phyloP scores from a whole-genome alignment of 805 yeast genomes.

The Saturnispora galanensis region DNA sequence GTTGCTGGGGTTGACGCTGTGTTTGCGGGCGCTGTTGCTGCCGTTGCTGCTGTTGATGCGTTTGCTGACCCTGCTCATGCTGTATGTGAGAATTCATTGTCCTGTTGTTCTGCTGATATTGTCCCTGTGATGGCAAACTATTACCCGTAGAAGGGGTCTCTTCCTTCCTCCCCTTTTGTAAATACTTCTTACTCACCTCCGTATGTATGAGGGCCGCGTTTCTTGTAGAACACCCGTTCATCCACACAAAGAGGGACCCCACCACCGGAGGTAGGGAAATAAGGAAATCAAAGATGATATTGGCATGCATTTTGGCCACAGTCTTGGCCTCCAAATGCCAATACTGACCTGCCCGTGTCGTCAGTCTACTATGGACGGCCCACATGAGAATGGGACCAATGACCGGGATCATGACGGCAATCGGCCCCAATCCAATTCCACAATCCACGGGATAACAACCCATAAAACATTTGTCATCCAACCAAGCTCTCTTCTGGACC shows the following conservation, averaged over 20 bases:
- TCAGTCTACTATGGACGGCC: conserved; percentile 60
- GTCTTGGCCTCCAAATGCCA: conserved; percentile 49
- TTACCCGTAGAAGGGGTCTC: background rate
- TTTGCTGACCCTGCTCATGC: too few relatives aligned
- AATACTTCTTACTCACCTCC: conserved; percentile 14
- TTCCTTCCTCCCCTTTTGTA: conserved; percentile 11
- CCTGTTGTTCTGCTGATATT: too few relatives aligned
- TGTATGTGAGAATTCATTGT: too few relatives aligned
- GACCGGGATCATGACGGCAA: conserved; percentile 57
- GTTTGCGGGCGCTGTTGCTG: too few relatives aligned
- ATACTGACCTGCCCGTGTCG: conserved; percentile 47
- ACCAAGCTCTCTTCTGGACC: conserved; percentile 76
- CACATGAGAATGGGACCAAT: conserved; percentile 83
- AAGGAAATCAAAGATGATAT: conserved; percentile 63
- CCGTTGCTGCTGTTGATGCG: too few relatives aligned
- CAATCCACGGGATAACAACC: conserved; percentile 71
- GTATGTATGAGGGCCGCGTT: conserved; percentile 76
- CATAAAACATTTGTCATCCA: conserved; percentile 72
- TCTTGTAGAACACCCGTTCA: conserved; percentile 79
- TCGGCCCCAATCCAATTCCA: conserved; percentile 72
- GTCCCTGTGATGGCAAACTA: too few relatives aligned
- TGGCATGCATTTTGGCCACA: conserved; percentile 63
- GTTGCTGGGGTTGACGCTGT: background rate
- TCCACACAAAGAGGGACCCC: conserved; percentile 71
- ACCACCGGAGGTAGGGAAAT: conserved; percentile 72